phyloP scores from a whole-genome alignment of 2,329 filamentous ascomycete species.

The Neonectria hederae region DNA sequence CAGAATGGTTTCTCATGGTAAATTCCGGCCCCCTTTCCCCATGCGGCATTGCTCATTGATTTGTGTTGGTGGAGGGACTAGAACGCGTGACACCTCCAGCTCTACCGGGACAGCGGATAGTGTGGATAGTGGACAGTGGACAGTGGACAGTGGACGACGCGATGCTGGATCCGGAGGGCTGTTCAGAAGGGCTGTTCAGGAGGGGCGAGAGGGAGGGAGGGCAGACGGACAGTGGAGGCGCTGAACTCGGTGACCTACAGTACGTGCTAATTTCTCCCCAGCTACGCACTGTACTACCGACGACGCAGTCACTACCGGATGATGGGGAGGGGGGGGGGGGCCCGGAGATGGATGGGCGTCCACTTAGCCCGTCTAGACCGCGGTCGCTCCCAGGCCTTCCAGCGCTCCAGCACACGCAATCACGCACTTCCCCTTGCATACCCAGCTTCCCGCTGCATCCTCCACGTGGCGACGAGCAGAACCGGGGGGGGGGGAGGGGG shows the following conservation, averaged over 20 bases:
- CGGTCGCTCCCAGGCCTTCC: background rate
- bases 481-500: no score
- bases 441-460: slow-evolving; percentile 20
- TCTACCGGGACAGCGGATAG: background rate
- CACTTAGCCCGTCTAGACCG: slow-evolving; percentile 16
- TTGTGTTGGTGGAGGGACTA: no score
- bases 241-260: background rate
- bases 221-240: background rate
- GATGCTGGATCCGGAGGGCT: slow-evolving; percentile 25
- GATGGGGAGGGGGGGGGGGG: no score
- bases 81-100: background rate
- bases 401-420: background rate
- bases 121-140: no score
- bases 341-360: background rate
- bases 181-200: no score
- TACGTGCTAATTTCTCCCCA: no score
- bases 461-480: slow-evolving; percentile 37
- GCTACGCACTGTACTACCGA: no score
- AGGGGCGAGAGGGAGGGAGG: no score
- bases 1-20: no score
- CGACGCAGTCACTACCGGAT: no score
- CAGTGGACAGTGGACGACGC: background rate
- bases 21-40: no score
- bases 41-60: no score
- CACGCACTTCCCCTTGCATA: slow-evolving; percentile 33